These are phyloP conservation scores for Aspergillus texensis DNA, from an alignment of 2,329 filamentous ascomycete genomes.

Conservation along the genomic window DNA sequence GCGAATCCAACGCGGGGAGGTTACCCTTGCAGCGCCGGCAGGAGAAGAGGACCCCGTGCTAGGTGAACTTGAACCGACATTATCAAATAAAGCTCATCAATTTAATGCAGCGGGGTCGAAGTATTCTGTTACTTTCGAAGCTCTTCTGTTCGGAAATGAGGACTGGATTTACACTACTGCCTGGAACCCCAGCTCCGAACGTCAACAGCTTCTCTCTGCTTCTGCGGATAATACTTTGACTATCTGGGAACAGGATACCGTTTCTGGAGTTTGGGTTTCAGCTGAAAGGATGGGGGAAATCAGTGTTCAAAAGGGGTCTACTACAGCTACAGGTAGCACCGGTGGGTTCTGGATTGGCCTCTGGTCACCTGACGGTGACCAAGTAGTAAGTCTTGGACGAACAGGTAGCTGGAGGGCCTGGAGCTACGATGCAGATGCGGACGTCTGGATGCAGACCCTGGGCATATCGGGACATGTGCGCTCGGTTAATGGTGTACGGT, in stretches of 20 bases:
- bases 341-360: constrained; percentile 96
- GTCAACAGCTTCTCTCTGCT: constrained; percentile 77
- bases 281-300: constrained; percentile 86
- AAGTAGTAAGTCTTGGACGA: constrained; percentile 79
- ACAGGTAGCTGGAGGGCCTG: constrained; percentile 94
- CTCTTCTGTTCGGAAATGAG: constrained; percentile 89
- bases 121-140: constrained; percentile 89
- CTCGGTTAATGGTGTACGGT: constrained; percentile 78
- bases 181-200: constrained; percentile 64
- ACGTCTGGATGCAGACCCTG: constrained; percentile 75
- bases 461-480: constrained; percentile 83
- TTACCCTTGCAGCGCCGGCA: constrained; percentile 56
- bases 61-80: constrained; percentile 61
- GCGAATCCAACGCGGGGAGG: constrained; percentile 74
- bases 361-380: constrained; percentile 78
- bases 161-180: constrained; percentile 94
- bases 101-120: constrained; percentile 65
- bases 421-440: constrained; percentile 63
- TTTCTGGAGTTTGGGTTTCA: constrained; percentile 90
- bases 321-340: constrained; percentile 91
- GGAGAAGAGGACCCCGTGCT: constrained; percentile 41
- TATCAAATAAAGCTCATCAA: constrained; percentile 87
- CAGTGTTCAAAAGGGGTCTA: constrained; percentile 91
- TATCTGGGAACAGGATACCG: constrained; percentile 84
- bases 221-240: constrained; percentile 95